Evolutionary conservation across 2,329 filamentous ascomycete genomes (phyloP).

Genomic region (Fusarium sp.): DNA sequence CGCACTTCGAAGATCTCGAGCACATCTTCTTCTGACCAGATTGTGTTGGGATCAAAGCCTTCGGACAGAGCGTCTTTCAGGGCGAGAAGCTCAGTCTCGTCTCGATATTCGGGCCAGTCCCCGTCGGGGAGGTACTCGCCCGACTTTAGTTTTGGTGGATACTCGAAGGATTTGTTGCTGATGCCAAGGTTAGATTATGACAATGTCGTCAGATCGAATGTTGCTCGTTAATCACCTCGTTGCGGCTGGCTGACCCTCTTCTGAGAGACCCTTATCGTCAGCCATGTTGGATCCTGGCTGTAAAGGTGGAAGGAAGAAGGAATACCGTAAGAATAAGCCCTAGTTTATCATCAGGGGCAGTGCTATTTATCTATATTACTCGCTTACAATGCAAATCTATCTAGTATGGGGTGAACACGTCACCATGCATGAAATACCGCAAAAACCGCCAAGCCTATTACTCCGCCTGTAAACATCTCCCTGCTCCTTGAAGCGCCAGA

Average conservation of each 20-base stretch:
- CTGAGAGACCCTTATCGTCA: not conserved
- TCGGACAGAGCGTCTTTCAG: not conserved
- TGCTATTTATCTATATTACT: not conserved
- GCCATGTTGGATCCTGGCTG: not conserved
- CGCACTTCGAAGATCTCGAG: not conserved
- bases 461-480: not conserved
- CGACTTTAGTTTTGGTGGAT: not conserved
- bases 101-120: too few relatives aligned
- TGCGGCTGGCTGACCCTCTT: not conserved
- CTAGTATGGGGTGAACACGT: not conserved
- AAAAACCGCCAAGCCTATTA: not conserved
- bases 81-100: not conserved
- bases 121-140: not conserved
- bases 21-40: not conserved
- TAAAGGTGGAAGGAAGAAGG: not conserved
- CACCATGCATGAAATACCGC: slow-evolving; percentile 1
- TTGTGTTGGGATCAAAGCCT: not conserved
- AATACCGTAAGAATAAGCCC: not conserved
- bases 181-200: not conserved
- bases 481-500: not conserved
- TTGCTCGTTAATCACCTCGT: not conserved
- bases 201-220: not conserved
- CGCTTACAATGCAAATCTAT: not conserved
- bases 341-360: not conserved
- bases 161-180: not conserved